These are phyloP conservation scores for Fusarium haematococcum DNA, from an alignment of 2,329 filamentous ascomycete genomes.

Conservation along the genomic window DNA sequence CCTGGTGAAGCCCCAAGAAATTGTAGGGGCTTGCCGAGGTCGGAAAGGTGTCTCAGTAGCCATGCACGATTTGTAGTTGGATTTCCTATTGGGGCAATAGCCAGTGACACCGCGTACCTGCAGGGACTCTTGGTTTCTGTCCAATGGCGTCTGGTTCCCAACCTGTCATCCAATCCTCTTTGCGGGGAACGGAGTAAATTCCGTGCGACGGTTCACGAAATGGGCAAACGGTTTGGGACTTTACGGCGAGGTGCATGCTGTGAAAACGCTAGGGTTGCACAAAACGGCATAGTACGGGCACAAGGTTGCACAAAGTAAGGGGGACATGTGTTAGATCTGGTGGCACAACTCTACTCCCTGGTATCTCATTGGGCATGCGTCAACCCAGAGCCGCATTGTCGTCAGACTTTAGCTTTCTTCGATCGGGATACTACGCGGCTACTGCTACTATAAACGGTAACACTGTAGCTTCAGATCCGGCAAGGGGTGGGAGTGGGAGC, in stretches of 20 bases:
- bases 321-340: not conserved
- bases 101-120: conserved; percentile 31
- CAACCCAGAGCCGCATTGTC: not conserved
- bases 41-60: conserved; percentile 20
- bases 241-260: not conserved
- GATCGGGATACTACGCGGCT: not conserved
- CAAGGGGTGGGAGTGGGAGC: not conserved
- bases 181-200: conserved; percentile 11
- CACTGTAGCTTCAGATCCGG: not conserved
- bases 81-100: conserved; percentile 27
- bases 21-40: conserved; percentile 20
- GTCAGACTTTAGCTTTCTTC: not conserved
- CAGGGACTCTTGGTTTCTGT: conserved; percentile 28
- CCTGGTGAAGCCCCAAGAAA: conserved; percentile 5
- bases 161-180: conserved; percentile 20
- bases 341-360: not conserved
- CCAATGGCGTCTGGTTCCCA: conserved; percentile 34
- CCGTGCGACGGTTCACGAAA: conserved; percentile 23
- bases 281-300: not conserved
- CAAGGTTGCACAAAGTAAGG: not conserved
- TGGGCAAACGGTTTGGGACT: conserved; percentile 3
- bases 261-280: not conserved
- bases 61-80: conserved; percentile 33
- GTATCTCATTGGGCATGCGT: not conserved
- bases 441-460: not conserved